Percentiles rank a stretch among this genome's conserved stretches.
Evolutionary conservation across 2,329 filamentous ascomycete species (phyloP).

Genomic region (Colletotrichum abscissum): DNA sequence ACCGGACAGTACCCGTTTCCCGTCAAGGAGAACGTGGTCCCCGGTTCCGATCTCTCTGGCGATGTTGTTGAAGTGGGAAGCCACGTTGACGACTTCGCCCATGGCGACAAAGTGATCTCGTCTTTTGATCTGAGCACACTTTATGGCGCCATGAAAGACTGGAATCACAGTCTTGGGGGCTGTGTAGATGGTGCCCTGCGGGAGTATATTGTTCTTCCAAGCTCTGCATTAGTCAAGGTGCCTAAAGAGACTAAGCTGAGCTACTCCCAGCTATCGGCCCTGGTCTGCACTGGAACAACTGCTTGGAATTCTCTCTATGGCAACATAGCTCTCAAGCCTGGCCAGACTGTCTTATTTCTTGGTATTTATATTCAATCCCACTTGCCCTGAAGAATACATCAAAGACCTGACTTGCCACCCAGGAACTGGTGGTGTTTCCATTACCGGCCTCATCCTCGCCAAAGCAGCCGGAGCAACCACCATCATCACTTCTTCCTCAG

Average conservation of each 20-base stretch:
- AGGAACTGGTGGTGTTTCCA: constrained; percentile 60
- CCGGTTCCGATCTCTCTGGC: constrained; percentile 50
- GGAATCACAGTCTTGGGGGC: constrained; percentile 42
- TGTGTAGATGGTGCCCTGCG: constrained; percentile 51
- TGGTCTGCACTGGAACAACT: constrained; percentile 57
- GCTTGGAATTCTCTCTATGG: constrained; percentile 61
- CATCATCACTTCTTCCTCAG: constrained; percentile 62
- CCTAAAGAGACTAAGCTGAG: constrained; percentile 48
- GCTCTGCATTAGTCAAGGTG: constrained; percentile 50
- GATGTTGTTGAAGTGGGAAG: constrained; percentile 45
- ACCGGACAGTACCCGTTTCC: constrained; percentile 44
- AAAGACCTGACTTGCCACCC: neutral
- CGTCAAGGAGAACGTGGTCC: constrained; percentile 47
- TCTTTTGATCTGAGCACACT: constrained; percentile 39
- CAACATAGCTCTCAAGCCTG: constrained; percentile 50
- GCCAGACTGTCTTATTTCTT: constrained; percentile 50
- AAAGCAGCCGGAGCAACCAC: constrained; percentile 57
- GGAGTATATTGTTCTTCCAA: constrained; percentile 55
- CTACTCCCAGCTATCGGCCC: constrained; percentile 49
- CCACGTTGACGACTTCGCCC: constrained; percentile 39
- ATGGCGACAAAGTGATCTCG: constrained; percentile 47
- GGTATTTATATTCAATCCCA: constrained; percentile 36
- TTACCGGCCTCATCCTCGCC: constrained; percentile 57
- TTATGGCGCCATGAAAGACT: constrained; percentile 41
- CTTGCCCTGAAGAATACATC: too few species aligned